Conservation (phyloP, 176 grass and related monocot genomes). For the Zea mays region DNA sequence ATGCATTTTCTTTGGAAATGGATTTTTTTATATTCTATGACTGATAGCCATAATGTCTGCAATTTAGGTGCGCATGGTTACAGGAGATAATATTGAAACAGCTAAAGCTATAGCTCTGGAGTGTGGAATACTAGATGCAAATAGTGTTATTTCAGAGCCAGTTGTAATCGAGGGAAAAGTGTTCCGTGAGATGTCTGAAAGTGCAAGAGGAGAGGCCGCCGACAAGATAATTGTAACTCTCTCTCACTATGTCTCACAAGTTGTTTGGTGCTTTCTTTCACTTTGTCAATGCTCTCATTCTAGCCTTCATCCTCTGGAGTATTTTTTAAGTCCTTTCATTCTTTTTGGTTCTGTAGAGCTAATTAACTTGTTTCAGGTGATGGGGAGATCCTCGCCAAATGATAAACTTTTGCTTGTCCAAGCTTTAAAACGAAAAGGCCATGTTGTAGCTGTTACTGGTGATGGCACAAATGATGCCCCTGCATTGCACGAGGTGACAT, state of each 20-base stretch:
- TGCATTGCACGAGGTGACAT: conserved; percentile 82
- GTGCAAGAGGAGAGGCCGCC: conserved; percentile 57
- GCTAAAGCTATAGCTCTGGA: conserved; percentile 97
- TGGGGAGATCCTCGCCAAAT: conserved; percentile 95
- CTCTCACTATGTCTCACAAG: neutral
- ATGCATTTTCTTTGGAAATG: neutral
- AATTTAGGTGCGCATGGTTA: conserved; percentile 93
- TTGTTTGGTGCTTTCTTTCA: conserved; percentile 1
- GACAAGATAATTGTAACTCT: conserved; percentile 76
- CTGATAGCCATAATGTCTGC: conserved; percentile 19
- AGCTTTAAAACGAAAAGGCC: conserved; percentile 85
- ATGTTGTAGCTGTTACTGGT: conserved; percentile 97
- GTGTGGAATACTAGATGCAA: conserved; percentile 81
- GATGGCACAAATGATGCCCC: conserved; percentile 98
- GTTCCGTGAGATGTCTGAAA: conserved; percentile 75
- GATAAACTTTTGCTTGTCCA: conserved; percentile 95
- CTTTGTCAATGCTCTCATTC: conserved; percentile 8
- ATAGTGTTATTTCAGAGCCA: conserved; percentile 38
- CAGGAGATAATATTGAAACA: conserved; percentile 93
- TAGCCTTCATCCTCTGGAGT: neutral
- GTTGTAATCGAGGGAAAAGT: conserved; percentile 79
- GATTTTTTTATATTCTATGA: conserved; percentile 1
- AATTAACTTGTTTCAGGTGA: conserved; percentile 68
- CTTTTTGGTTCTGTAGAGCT: conserved; percentile 26
- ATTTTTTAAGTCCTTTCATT: neutral